Evolutionary conservation across 2,329 filamentous ascomycete genomes (phyloP), one percentile per base, ranked within the genome.

Genomic region (Pseudonectria buxi): DNA sequence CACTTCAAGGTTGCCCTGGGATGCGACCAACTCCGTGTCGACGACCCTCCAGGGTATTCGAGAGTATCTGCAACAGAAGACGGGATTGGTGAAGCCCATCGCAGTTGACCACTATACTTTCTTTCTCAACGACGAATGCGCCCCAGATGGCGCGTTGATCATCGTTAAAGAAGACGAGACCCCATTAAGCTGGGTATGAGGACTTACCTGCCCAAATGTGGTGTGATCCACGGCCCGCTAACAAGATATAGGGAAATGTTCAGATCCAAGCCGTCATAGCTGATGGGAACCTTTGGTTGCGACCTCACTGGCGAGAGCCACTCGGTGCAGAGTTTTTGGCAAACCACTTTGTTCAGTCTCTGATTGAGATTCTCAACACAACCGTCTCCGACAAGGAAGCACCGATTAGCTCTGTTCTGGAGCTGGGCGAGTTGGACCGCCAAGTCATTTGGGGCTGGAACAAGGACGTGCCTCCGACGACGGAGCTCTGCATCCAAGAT

Each of bases 361-460:
- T 51, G 3, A 38, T 51, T 18, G 46, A 51, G 30, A 42, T 51
- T 9, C 44, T 51, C 31, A 51, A 48, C 32, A 51, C 48, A 4
- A 48, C 48, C 3, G n/a, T 51, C 6, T 14, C 36, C 14, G 35
- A 41, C 27, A 13, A 36, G 14, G 33, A 35, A 4, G 31, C 38
- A 10, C 39, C 15, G 7, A 15, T 51, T 7, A 33, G 30, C 24
- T 50, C 48, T 1, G 44, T 48, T 6, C 30, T 51, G 2, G 44
- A 41, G 1, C 34, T 51, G 1, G 48, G 48, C 7, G 40, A 49
- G n/a, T 30, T 51, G 3, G 48, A 51, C 5, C 40, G 33, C 22
- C 44, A 39, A 2, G 39, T 50, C n/a, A 46, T 51, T 39, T 51
- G 48, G 48, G 38, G 36, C 18, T 51, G 48, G 48, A 51, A 51